Evolutionary conservation across 805 yeast genomes (phyloP).

Genomic region (Grigorovia jiainica): DNA sequence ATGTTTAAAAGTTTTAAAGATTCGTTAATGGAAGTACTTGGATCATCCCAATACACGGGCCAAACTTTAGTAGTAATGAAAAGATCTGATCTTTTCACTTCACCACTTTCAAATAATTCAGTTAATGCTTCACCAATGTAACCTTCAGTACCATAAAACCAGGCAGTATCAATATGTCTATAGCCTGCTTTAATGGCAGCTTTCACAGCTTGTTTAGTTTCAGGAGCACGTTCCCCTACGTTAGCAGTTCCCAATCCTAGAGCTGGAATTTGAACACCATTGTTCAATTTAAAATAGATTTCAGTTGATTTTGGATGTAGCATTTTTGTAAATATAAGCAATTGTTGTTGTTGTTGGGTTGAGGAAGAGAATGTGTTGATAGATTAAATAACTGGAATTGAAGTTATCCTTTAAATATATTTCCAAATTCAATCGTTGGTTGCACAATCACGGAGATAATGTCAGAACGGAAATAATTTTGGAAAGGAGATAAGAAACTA

Average conservation of each 20-base stretch:
- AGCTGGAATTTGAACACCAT: constrained; percentile 54
- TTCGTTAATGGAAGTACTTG: constrained; percentile 42
- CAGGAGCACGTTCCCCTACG: constrained; percentile 38
- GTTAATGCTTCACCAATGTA: constrained; percentile 55
- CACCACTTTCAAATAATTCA: constrained; percentile 38
- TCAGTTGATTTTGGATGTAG: constrained; percentile 30
- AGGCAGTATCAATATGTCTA: constrained; percentile 69
- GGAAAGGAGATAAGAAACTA: no score
- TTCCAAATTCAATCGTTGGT: no score
- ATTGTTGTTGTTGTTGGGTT: no score
- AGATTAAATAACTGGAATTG: no score
- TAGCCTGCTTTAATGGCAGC: constrained; percentile 58
- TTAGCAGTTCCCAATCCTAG: constrained; percentile 62
- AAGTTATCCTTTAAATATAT: no score
- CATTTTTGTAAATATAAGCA: no score
- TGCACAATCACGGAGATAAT: no score
- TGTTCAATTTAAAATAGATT: constrained; percentile 39
- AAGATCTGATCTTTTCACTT: constrained; percentile 44
- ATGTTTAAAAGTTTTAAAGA: constrained; percentile 53
- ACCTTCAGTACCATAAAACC: constrained; percentile 56
- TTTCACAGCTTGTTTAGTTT: constrained; percentile 42
- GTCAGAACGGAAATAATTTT: no score
- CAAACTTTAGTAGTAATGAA: constrained; percentile 70
- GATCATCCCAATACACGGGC: constrained; percentile 44
- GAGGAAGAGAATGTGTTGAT: no score